These are phyloP conservation scores for Dendrobium chrysotoxum DNA, from an alignment of 106 monocot species.

Conservation along the genomic window DNA sequence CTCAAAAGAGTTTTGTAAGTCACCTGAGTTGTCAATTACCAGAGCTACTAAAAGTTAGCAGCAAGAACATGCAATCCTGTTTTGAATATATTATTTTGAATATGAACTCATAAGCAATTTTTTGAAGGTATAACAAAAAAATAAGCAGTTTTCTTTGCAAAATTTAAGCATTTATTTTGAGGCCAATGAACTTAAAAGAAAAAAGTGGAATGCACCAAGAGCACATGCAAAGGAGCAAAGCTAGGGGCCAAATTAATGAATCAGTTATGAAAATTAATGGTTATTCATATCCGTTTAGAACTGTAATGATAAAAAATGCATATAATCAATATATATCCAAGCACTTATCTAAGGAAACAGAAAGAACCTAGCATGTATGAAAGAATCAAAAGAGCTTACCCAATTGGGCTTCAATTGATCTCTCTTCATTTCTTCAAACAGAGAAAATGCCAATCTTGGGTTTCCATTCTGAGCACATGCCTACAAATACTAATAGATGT, in stretches of 20 bases:
- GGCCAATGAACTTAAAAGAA: neutral
- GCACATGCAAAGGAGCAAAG: neutral
- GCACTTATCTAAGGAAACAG: neutral
- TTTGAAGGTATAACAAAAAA: neutral
- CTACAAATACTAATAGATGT: slow-evolving; percentile 21
- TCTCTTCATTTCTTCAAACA: slow-evolving; percentile 92
- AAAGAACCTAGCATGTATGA: neutral
- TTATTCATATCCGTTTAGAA: neutral
- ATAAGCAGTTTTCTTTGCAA: neutral
- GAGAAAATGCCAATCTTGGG: slow-evolving; percentile 50
- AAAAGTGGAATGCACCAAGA: neutral
- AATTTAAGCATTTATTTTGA: neutral
- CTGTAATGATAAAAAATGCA: neutral
- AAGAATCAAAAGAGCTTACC: slow-evolving; percentile 33
- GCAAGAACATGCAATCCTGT: neutral
- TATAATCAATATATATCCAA: neutral
- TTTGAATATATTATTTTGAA: neutral
- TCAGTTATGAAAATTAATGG: neutral
- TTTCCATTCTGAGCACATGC: slow-evolving; percentile 70
- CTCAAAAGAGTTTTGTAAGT: slow-evolving; percentile 83
- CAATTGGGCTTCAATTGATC: slow-evolving; percentile 46
- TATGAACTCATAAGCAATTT: neutral
- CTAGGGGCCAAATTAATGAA: neutral
- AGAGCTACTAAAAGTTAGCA: neutral
- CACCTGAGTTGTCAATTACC: slow-evolving; percentile 46